phyloP scores from a whole-genome alignment of 441 rosid genomes.

The Manihot esculenta region DNA sequence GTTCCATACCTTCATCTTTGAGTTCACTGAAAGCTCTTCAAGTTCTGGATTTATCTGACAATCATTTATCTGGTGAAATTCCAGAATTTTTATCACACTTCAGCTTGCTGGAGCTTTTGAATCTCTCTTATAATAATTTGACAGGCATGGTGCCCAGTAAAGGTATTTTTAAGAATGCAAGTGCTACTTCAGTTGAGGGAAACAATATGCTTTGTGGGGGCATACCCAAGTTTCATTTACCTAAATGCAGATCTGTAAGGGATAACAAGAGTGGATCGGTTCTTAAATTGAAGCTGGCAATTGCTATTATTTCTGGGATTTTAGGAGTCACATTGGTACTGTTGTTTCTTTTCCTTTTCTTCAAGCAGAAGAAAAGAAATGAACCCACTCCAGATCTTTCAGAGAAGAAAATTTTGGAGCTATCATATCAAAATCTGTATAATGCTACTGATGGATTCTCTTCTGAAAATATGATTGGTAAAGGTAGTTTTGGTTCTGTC shows the following conservation, averaged over 20 bases:
- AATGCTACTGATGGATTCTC: constrained; percentile 8
- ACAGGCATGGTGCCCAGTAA: not conserved
- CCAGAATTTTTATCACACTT: not conserved
- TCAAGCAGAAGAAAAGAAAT: not conserved
- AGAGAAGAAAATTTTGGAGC: constrained; percentile 2
- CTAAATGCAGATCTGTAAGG: not conserved
- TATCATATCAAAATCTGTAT: not conserved
- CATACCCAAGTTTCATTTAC: not conserved
- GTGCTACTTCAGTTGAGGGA: constrained; percentile 16
- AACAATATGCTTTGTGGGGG: constrained; percentile 11
- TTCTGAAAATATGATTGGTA: not conserved
- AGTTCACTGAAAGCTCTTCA: not conserved
- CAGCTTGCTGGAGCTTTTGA: not conserved
- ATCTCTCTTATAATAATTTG: not conserved
- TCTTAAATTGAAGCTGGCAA: not conserved
- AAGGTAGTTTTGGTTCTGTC: constrained; percentile 5
- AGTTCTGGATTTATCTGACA: not conserved
- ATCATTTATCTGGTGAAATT: constrained; percentile 3
- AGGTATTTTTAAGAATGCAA: constrained; percentile 12
- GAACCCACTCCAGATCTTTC: not conserved
- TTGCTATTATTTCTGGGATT: not conserved
- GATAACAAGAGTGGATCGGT: not conserved
- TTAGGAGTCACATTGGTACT: not conserved
- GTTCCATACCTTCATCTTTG: not conserved
- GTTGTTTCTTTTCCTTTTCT: not conserved